Conservation (phyloP, 345 rosid genomes). For the Psidium friedrichsthalianum region DNA sequence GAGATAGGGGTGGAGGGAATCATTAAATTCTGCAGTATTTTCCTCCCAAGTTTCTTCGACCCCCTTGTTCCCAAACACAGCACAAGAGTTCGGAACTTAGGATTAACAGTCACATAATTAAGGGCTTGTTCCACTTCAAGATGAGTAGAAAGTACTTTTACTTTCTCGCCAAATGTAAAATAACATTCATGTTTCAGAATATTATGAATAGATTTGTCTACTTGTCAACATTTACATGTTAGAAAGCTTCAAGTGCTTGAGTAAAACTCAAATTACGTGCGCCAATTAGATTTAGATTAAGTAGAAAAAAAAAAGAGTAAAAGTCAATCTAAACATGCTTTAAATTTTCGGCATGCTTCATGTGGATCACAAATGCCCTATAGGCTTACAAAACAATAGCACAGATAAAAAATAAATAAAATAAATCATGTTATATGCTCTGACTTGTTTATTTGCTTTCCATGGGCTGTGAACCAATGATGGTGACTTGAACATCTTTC, state of each 20-base stretch:
- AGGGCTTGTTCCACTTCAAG: not conserved
- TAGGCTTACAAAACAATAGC: not conserved
- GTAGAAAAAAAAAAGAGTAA: not conserved
- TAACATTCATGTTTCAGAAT: not conserved
- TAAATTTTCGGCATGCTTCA: not conserved
- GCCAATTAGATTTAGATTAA: not conserved
- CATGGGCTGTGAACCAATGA: not conserved
- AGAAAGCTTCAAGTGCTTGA: not conserved
- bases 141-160: not conserved
- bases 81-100: not conserved
- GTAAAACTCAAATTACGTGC: not conserved
- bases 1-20: not conserved
- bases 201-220: not conserved
- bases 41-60: not conserved
- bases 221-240: not conserved
- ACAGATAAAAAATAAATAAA: not conserved
- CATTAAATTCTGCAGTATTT: not conserved
- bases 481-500: not conserved
- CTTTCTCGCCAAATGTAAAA: not conserved
- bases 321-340: not conserved
- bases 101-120: not conserved
- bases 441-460: not conserved
- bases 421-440: not conserved
- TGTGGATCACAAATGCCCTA: not conserved
- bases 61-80: not conserved